Evolutionary conservation across 2,329 filamentous ascomycete species (phyloP), one percentile per base, ranked within the genome.

Genomic region (Furcasterigmium furcatum): DNA sequence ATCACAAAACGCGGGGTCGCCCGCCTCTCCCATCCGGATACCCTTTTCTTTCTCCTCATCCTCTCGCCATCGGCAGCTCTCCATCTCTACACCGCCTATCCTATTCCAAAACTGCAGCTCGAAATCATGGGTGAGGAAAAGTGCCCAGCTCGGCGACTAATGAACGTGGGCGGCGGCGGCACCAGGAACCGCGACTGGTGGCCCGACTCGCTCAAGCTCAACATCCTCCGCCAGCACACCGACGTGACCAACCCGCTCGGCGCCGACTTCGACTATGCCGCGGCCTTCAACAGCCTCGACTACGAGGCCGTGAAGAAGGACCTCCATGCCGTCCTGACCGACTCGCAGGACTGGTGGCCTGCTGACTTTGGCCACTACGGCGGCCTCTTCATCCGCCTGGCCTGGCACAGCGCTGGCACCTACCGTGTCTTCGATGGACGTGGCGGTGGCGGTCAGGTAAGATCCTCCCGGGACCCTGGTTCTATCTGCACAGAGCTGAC

Each of bases 341-440:
- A 88, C 62, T 89, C 85, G 4, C 82, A 91, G 68, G 82, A 87
- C 36, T 90, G 80, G 80, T 91, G 87, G 87, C 87, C 87, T 1
- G 87, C 87, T 24, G 87, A 91, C 61, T 88, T 87, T 58, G 87
- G 87, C 46, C 85, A 90, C 73, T 91, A 91, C 56, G 87, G 86
- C 52, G 86, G 87, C 64, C 76, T 91, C 21, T 90, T 91, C 64
- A 76, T 91, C 60, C 85, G 87, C 46, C 84, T 91, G 84, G 83
- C 85, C 48, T 91, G 87, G 87, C 87, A 91, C 74, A 83, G 82
- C 53, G 80, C 87, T 16, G 87, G 87, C 47, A 91, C 87, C 43
- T 90, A 90, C 70, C 85, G 87, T 57, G 80, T 86, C 58, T 74
- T 73, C 43, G 87, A 90, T 54, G 87, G 87, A 27, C 85, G 87